Percentiles rank a stretch among this genome's conserved stretches.
Conservation (phyloP, 805 yeast species). For the Wickerhamomyces chaumierensis region DNA sequence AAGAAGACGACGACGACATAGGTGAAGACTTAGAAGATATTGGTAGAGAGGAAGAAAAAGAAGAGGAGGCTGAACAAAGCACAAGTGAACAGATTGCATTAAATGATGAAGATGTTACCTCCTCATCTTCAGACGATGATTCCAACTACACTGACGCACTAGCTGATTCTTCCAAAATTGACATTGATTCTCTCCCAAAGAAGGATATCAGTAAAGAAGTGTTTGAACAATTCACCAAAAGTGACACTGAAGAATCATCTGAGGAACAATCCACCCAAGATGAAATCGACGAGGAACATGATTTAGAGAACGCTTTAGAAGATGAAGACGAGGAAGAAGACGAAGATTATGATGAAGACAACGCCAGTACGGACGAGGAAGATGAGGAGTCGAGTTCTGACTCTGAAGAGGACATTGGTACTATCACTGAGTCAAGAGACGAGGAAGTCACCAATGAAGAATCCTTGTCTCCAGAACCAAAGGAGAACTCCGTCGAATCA, state of each 20-base stretch:
- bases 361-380: constrained; percentile 5
- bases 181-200: constrained; percentile 6
- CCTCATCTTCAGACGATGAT: constrained; percentile 9
- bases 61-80: constrained; percentile 36
- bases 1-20: constrained; percentile 16
- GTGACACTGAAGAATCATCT: background rate
- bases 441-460: constrained; percentile 17
- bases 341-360: constrained; percentile 16
- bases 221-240: constrained; percentile 9
- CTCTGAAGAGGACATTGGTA: background rate
- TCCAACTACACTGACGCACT: constrained; percentile 12
- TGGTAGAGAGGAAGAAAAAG: constrained; percentile 11
- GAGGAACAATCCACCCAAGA: constrained; percentile 19
- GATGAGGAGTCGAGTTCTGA: constrained; percentile 1
- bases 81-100: constrained; percentile 12
- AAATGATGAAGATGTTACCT: constrained; percentile 7
- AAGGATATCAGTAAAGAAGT: constrained; percentile 14
- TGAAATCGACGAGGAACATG: constrained; percentile 13
- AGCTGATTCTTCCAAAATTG: background rate
- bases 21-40: constrained; percentile 22
- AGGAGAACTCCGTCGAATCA: background rate
- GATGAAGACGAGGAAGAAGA: constrained; percentile 19
- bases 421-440: constrained; percentile 1
- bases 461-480: background rate
- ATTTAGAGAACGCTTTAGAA: constrained; percentile 6